Conservation (phyloP, 345 rosid species). For the Raphanus raphanistrum region DNA sequence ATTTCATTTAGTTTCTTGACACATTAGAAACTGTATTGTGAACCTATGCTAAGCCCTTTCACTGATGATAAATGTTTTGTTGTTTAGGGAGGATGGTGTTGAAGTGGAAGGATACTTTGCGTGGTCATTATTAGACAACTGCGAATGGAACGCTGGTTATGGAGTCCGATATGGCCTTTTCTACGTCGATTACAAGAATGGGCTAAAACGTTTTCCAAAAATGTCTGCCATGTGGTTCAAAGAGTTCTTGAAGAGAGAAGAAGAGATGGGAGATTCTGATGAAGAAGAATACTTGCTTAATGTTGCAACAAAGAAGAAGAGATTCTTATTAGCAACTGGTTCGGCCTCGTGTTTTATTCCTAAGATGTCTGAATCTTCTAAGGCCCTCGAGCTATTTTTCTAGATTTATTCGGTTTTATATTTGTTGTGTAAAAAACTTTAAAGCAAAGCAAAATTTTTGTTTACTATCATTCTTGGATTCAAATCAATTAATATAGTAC, state of each 20-base stretch:
- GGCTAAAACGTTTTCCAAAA: not conserved
- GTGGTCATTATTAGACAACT: not conserved
- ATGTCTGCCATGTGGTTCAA: not conserved
- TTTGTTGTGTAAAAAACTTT: not conserved
- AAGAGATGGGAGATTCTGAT: not conserved
- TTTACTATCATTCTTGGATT: not conserved
- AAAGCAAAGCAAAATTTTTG: slow-evolving; percentile 15
- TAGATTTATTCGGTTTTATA: not conserved
- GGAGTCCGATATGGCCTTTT: not conserved
- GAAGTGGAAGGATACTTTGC: not conserved
- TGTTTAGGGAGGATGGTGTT: not conserved
- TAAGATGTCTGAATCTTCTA: slow-evolving; percentile 41
- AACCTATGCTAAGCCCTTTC: not conserved
- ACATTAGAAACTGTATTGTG: not conserved
- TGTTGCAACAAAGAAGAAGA: not conserved
- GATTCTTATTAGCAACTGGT: not conserved
- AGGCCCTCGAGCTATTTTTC: slow-evolving; percentile 7
- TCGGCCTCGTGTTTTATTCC: not conserved
- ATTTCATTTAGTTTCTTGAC: not conserved
- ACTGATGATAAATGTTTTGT: not conserved
- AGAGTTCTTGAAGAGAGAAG: not conserved
- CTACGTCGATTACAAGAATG: not conserved
- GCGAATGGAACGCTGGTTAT: not conserved
- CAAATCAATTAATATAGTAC: not conserved
- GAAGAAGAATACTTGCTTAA: not conserved